A percentile compares a stretch with the other conserved stretches of the same genome.
Evolutionary conservation across 306 rosid genomes (phyloP).

Genomic region (Casuarina cunninghamiana): DNA sequence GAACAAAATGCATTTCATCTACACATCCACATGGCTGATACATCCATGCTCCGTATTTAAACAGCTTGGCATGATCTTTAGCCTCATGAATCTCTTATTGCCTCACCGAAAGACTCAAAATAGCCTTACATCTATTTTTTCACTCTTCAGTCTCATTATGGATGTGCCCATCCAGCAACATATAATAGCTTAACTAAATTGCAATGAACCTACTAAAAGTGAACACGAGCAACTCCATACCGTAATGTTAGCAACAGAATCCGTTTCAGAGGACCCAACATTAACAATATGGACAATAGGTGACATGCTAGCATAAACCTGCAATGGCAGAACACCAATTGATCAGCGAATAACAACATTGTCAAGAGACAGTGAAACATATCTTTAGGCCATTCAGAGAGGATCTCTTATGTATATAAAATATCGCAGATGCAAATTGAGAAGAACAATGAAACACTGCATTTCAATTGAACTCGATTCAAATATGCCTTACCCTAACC

Average conservation of each 20-base stretch:
- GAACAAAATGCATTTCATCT: neutral
- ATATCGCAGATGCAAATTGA: neutral
- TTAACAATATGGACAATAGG: constrained; percentile 72
- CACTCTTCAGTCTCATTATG: neutral
- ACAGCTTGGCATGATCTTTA: neutral
- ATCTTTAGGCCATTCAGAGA: neutral
- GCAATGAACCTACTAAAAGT: neutral
- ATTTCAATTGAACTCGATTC: constrained; percentile 18
- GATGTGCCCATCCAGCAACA: neutral
- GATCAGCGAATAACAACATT: neutral
- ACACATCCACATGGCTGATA: neutral
- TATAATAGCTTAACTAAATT: constrained; percentile 12
- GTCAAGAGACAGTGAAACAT: neutral
- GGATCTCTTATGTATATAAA: neutral
- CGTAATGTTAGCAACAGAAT: constrained; percentile 75
- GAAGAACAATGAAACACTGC: constrained; percentile 9
- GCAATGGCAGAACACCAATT: constrained; percentile 31
- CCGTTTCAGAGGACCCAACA: constrained; percentile 59
- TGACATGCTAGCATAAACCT: constrained; percentile 97
- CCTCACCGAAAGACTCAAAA: neutral
- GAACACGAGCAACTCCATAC: constrained; percentile 42
- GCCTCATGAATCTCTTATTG: neutral
- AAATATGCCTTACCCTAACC: neutral
- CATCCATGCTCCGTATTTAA: neutral
- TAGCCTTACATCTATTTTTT: neutral